phyloP scores from a whole-genome alignment of 192 early-diverging fungal genomes.

The Piromyces finnis region DNA sequence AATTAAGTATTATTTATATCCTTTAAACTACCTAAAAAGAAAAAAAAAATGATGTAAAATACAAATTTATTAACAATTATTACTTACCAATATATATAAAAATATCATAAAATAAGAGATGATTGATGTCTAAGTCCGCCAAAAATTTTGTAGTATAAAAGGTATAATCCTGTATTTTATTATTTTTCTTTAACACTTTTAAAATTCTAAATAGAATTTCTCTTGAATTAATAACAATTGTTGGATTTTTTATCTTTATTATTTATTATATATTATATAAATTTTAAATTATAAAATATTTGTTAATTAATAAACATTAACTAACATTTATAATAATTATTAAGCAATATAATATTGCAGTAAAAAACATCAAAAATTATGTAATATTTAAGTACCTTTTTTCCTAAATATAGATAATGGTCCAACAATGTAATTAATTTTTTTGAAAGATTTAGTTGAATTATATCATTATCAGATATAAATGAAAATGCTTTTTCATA shows the following conservation, averaged over 20 bases:
- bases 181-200: neutral
- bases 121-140: neutral
- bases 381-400: neutral
- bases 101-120: neutral
- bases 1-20: no score
- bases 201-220: neutral
- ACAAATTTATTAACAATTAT: no score
- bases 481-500: neutral
- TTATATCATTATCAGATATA: neutral
- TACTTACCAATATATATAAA: neutral
- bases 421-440: neutral
- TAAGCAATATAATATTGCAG: no score
- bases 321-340: no score
- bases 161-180: neutral
- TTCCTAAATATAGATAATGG: neutral
- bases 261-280: no score
- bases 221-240: neutral
- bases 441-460: neutral
- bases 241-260: neutral
- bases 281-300: no score
- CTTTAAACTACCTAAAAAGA: no score
- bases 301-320: no score
- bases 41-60: no score
- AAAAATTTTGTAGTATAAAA: neutral
- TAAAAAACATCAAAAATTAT: no score